phyloP scores from a whole-genome alignment of 2,329 filamentous ascomycete genomes.

The Ophiostoma sp. region DNA sequence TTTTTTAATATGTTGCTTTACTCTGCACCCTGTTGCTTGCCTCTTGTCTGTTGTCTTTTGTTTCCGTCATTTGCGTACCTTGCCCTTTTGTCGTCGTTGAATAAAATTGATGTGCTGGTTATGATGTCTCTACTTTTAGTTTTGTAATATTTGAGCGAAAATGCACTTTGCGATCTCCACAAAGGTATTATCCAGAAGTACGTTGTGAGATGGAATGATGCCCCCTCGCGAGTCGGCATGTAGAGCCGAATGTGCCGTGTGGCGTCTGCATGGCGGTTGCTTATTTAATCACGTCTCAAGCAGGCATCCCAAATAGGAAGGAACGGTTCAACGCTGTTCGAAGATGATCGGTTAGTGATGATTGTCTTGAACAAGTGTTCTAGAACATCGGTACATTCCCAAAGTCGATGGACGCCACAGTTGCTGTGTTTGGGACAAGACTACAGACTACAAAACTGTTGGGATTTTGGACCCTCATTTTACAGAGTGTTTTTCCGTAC shows the following conservation, averaged over 20 bases:
- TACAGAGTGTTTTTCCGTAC: not conserved
- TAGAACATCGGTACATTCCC: not conserved
- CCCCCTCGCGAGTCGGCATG: not conserved
- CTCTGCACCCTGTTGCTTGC: not conserved
- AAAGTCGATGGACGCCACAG: not conserved
- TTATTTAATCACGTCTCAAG: not conserved
- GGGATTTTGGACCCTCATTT: not conserved
- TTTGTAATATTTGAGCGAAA: not conserved
- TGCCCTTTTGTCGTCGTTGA: not conserved
- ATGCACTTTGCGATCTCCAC: not conserved
- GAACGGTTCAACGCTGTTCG: not conserved
- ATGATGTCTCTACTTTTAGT: not conserved
- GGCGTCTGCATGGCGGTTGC: not conserved
- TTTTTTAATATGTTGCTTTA: not conserved
- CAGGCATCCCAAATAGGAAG: not conserved
- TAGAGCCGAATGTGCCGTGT: not conserved
- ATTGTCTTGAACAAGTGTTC: not conserved
- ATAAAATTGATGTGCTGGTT: constrained; percentile 1
- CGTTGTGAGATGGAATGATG: not conserved
- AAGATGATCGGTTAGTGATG: not conserved
- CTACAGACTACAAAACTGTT: not conserved
- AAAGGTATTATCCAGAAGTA: no score
- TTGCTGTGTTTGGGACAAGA: not conserved
- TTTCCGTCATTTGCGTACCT: not conserved
- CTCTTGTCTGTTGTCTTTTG: not conserved